phyloP scores from a whole-genome alignment of 2,329 filamentous ascomycete species.

The Colletotrichum endophyticum region DNA sequence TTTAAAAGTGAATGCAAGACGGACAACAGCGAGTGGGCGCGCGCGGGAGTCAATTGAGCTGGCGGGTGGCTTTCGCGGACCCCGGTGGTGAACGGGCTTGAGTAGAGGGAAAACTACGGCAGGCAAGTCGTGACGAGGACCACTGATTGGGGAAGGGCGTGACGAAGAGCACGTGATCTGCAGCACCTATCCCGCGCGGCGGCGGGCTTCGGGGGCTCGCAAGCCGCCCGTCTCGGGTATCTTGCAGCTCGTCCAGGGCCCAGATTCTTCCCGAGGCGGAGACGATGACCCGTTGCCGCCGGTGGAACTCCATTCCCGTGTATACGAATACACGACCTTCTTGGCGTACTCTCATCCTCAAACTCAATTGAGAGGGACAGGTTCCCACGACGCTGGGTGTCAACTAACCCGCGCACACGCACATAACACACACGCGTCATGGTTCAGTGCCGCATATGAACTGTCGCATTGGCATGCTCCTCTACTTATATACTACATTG shows the following conservation, averaged over 20 bases:
- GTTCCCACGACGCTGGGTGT: not conserved
- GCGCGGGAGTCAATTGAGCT: not conserved
- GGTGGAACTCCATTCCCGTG: not conserved
- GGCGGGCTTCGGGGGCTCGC: not conserved
- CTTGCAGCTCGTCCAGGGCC: not conserved
- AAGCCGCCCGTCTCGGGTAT: not conserved
- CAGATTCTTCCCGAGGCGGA: not conserved
- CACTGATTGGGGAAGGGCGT: not conserved
- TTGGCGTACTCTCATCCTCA: not conserved
- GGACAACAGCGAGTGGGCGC: not conserved
- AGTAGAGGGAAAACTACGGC: not conserved
- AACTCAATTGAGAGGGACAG: not conserved
- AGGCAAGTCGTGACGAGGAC: slow-evolving; percentile 12
- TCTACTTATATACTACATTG: slow-evolving; percentile 11
- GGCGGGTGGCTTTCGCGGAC: not conserved
- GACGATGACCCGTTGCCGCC: not conserved
- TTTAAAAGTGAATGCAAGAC: not conserved
- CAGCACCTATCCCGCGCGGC: not conserved
- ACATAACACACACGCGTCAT: not conserved
- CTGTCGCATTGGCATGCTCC: slow-evolving; percentile 6
- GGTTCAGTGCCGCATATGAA: not conserved
- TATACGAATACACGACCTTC: not conserved
- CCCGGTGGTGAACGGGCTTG: not conserved
- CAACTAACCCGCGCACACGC: not conserved
- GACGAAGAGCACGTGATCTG: slow-evolving; percentile 1